A percentile compares a stretch with the other conserved stretches of the same genome.
phyloP scores from a whole-genome alignment of 495 filamentous ascomycete genomes.

The Penicillium soppii region DNA sequence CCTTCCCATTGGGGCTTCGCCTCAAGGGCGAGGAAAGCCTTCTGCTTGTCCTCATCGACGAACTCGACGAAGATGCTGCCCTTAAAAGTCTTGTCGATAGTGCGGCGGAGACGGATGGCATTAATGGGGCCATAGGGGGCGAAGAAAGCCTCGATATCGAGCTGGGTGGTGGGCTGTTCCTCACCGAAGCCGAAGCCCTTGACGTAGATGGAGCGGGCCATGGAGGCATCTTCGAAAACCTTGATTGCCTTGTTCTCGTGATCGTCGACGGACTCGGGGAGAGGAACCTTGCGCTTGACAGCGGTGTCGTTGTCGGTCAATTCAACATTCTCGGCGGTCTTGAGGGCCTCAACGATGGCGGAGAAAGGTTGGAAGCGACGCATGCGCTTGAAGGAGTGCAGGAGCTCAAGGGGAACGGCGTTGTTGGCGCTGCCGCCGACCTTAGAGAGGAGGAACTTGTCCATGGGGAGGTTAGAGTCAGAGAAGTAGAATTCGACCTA shows the following conservation, averaged over 20 bases:
- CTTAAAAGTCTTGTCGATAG: constrained; percentile 72
- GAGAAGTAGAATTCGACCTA: constrained; percentile 98
- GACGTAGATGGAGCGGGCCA: constrained; percentile 64
- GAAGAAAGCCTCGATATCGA: constrained; percentile 92
- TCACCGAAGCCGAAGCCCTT: constrained; percentile 95
- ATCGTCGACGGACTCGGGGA: constrained; percentile 47
- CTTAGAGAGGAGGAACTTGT: constrained; percentile 79
- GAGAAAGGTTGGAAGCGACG: constrained; percentile 80
- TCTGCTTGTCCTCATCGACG: constrained; percentile 65
- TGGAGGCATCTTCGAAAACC: constrained; percentile 58
- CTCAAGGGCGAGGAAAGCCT: constrained; percentile 74
- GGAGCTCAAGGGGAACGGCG: constrained; percentile 68
- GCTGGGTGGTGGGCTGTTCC: constrained; percentile 74
- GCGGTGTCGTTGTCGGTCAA: constrained; percentile 66
- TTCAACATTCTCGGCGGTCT: constrained; percentile 66
- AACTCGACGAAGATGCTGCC: constrained; percentile 96
- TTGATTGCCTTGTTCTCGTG: constrained; percentile 46
- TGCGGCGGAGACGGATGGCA: constrained; percentile 83
- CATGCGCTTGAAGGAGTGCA: constrained; percentile 93
- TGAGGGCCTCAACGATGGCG: constrained; percentile 78
- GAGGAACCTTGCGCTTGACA: constrained; percentile 71
- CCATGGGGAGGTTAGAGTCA: constrained; percentile 83
- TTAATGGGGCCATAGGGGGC: constrained; percentile 74
- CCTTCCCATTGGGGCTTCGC: constrained; percentile 82
- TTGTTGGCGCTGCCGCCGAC: constrained; percentile 77